phyloP scores from a whole-genome alignment of 345 rosid species.

The Hibiscus tridactylites region DNA sequence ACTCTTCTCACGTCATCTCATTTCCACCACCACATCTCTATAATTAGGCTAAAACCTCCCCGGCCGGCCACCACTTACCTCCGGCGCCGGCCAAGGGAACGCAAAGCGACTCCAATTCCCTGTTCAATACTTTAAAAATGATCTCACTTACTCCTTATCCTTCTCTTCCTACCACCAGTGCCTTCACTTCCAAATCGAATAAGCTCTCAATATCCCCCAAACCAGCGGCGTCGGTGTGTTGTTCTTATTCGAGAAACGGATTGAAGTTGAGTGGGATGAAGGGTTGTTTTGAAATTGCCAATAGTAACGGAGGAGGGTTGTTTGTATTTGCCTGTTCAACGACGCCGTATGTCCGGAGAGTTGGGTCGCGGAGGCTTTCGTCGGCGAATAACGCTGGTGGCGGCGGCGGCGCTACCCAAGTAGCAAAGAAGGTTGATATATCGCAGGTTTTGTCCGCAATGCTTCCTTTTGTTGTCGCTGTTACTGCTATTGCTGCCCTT shows the following conservation, averaged over 20 bases:
- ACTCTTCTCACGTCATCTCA: conserved; percentile 9
- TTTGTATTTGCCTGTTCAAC: conserved; percentile 53
- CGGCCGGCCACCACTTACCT: conserved; percentile 19
- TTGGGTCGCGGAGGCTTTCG: conserved; percentile 57
- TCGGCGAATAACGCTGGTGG: conserved; percentile 42
- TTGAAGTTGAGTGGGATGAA: conserved; percentile 9
- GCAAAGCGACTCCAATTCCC: not conserved
- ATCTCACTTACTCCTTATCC: conserved; percentile 19
- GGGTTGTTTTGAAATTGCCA: not conserved
- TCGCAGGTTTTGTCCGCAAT: conserved; percentile 73
- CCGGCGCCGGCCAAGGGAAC: conserved; percentile 16
- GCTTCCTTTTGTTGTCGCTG: conserved; percentile 88
- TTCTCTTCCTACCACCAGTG: conserved; percentile 1
- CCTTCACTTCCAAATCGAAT: conserved; percentile 3
- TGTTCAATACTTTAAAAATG: conserved; percentile 22
- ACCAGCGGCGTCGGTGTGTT: not conserved
- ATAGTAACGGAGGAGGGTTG: conserved; percentile 16
- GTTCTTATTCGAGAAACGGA: not conserved
- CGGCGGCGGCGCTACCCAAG: conserved; percentile 2
- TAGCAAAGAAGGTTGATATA: conserved; percentile 34
- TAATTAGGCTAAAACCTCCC: not conserved
- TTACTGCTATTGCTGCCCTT: conserved; percentile 81
- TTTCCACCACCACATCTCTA: not conserved
- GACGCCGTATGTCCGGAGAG: conserved; percentile 62
- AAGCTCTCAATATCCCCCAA: not conserved